phyloP scores from a whole-genome alignment of 805 yeast genomes.

The Yarrowia bubula region DNA sequence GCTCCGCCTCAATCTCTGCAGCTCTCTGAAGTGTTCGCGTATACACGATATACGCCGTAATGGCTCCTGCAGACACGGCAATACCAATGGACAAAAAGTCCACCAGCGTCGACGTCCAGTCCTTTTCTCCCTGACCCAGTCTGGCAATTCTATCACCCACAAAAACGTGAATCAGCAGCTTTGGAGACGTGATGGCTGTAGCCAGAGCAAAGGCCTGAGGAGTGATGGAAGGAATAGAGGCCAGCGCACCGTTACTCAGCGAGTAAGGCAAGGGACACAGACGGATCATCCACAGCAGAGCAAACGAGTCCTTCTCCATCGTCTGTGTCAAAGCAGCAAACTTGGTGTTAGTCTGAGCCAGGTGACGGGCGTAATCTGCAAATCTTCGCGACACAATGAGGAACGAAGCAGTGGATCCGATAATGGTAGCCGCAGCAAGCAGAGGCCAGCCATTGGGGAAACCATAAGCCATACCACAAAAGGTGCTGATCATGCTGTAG shows the following conservation, averaged over 20 bases:
- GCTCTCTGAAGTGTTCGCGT: slow-evolving; percentile 45
- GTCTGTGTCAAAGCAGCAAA: slow-evolving; percentile 74
- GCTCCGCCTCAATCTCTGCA: slow-evolving; percentile 35
- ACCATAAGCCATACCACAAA: slow-evolving; percentile 82
- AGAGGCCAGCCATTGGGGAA: slow-evolving; percentile 76
- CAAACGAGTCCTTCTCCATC: slow-evolving; percentile 65
- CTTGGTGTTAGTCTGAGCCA: slow-evolving; percentile 60
- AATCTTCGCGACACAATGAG: slow-evolving; percentile 45
- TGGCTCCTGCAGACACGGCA: slow-evolving; percentile 53
- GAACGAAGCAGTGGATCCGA: slow-evolving; percentile 77
- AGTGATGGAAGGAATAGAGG: slow-evolving; percentile 76
- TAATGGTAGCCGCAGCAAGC: slow-evolving; percentile 62
- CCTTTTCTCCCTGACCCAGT: slow-evolving; percentile 53
- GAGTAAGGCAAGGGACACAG: slow-evolving; percentile 94
- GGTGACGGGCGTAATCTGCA: slow-evolving; percentile 53
- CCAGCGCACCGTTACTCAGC: slow-evolving; percentile 86
- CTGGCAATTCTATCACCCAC: slow-evolving; percentile 72
- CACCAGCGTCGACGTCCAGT: slow-evolving; percentile 51
- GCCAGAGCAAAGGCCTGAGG: slow-evolving; percentile 65
- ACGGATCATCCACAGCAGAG: slow-evolving; percentile 68
- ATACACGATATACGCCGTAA: slow-evolving; percentile 69
- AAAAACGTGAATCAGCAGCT: slow-evolving; percentile 69
- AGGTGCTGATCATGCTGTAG: slow-evolving; percentile 62
- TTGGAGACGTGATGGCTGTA: slow-evolving; percentile 75
- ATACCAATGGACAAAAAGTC: slow-evolving; percentile 61